Evolutionary conservation across 805 yeast genomes (phyloP).

Genomic region (Tetrapisispora arboricola): DNA sequence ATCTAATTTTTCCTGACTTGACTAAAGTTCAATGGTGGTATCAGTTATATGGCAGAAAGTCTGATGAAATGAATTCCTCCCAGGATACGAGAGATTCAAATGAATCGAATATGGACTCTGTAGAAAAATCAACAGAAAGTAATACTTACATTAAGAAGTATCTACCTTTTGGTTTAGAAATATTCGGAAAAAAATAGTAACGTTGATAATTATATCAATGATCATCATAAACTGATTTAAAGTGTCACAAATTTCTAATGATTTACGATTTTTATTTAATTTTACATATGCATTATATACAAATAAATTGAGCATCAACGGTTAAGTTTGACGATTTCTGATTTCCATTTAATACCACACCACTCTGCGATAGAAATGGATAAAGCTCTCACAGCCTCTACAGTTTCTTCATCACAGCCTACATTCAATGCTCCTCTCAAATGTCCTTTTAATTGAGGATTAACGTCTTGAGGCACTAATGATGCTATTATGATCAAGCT

Average conservation of each 20-base stretch:
- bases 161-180: constrained; percentile 14
- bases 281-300: constrained; percentile 1
- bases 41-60: constrained; percentile 68
- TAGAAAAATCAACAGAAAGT: neutral
- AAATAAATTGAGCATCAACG: neutral
- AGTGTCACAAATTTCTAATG: no score
- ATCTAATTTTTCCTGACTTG: constrained; percentile 41
- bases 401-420: constrained; percentile 59
- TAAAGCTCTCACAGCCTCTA: constrained; percentile 49
- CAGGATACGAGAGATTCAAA: neutral
- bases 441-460: constrained; percentile 88
- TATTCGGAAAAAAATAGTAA: constrained; percentile 11
- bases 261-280: neutral
- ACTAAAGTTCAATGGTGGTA: constrained; percentile 72
- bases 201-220: no score
- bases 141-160: neutral
- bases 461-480: constrained; percentile 85
- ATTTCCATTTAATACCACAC: constrained; percentile 60
- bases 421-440: constrained; percentile 73
- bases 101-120: no score
- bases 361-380: constrained; percentile 58
- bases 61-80: constrained; percentile 49
- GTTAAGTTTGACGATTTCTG: constrained; percentile 24
- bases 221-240: no score
- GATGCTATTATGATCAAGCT: constrained; percentile 69